Evolutionary conservation across 2,329 filamentous ascomycete genomes (phyloP), one percentile per base, ranked within the genome.

Genomic region (Colletotrichum sublineola): DNA sequence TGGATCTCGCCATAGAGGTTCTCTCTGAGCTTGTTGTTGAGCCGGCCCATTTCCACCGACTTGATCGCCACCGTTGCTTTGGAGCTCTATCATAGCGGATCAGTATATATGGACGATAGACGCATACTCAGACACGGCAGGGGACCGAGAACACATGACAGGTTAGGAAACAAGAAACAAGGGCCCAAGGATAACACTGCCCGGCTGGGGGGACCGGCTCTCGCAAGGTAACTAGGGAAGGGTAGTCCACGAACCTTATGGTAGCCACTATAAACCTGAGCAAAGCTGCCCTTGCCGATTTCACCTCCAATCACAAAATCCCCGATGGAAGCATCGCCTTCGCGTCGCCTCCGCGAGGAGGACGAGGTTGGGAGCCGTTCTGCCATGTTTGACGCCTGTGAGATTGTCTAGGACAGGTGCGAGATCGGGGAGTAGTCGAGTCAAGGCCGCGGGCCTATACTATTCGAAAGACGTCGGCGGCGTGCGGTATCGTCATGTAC

Each of bases 211-310:
- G 60, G 5, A 50, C 14, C n/a, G 18, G 24, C 67, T 50, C 52
- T 48, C 55, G 44, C 62, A 64, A 62, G n/a, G 66, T 63, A 33
- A 48, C 65, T 63, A n/a, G 71, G 46, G 58, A 67, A 84, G 52
- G 31, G 55, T 24, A 56, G 62, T 29, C 42, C 20, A 73, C 91
- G 83, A 85, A 97, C 95, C 84, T 93, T 93, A 84, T 97, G 94
- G 77, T 91, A 91, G 75, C 94, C 95, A 81, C 93, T 90, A 82
- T 96, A 98, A 76, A 99, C 96, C 76, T 95, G 95, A 76, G 96
- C 96, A 86, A 98, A 99, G 85, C 96, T 98, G 74, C 96, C 96
- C 84, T 96, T 96, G 75, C 96, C 96, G 81, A 98, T 98, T 84
- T 98, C 94, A 77, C 93, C 91, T 77, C 95, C 90, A 78, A 96